Conservation (phyloP, 164 flowering plant genomes). For the Protea cynaroides region DNA sequence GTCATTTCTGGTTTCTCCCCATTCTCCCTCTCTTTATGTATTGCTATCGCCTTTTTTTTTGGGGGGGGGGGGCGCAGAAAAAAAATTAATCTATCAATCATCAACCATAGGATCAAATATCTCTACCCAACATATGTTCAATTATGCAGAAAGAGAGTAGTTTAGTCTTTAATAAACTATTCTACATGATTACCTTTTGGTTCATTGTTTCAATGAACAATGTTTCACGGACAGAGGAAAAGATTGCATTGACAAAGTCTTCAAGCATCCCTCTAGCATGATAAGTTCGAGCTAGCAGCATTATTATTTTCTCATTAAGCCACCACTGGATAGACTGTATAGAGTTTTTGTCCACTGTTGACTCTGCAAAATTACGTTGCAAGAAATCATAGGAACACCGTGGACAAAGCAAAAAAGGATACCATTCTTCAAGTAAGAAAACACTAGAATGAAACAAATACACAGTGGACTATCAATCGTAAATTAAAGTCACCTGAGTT, state of each 20-base stretch:
- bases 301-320: constrained; percentile 47
- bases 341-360: constrained; percentile 16
- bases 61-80: too few species aligned
- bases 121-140: too few species aligned
- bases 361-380: constrained; percentile 19
- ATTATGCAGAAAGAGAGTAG: too few species aligned
- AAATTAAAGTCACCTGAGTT: constrained; percentile 27
- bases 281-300: constrained; percentile 56
- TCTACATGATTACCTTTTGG: constrained; percentile 42
- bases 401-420: neutral
- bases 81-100: too few species aligned
- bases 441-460: constrained; percentile 1
- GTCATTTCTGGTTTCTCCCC: too few species aligned
- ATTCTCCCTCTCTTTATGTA: too few species aligned
- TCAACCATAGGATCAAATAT: too few species aligned
- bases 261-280: constrained; percentile 50
- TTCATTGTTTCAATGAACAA: constrained; percentile 40
- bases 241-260: constrained; percentile 56
- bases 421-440: neutral
- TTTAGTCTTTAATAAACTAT: too few species aligned
- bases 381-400: neutral
- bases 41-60: too few species aligned
- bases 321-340: constrained; percentile 56
- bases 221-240: constrained; percentile 52
- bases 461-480: neutral